Evolutionary conservation across 2,329 filamentous ascomycete genomes (phyloP), one percentile per base, ranked within the genome.

Genomic region (Phyllosticta citrichinensis): DNA sequence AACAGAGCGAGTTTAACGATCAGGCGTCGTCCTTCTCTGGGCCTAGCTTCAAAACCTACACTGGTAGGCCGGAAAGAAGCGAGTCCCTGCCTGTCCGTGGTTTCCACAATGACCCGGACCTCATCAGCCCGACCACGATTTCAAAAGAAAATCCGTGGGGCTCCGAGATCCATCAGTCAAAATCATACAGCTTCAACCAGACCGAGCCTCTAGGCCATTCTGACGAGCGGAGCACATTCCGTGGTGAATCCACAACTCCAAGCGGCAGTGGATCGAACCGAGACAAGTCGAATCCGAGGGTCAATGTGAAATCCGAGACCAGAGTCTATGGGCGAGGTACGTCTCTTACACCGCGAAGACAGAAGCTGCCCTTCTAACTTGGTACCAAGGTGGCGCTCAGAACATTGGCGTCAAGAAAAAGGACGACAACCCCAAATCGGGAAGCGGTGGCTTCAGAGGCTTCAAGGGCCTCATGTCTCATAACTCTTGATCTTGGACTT

Each of bases 311-410:
- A 77, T 59, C 78, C 77, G 78, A 82, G 65, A 72, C 80, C 19
- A 72, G 81, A 60, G 73, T 82, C 22, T 81, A 80, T 66, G 81
- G 81, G 56, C 74, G 81, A 75, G 81, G 81, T 83, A 66, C 74
- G 79, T 74, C 47, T 17, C 5, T 35, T 33, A 22, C 30, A 47
- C 62, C 35, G n/a, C 22, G n/a, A 35, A 52, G 12, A 56, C 58
- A 33, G 24, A 60, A 56, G 56, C 53, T 56, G 22, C 60, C 54
- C 55, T 47, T 40, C 57, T 47, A n/a, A 47, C 40, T 17, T 53
- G 12, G 56, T 33, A 33, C 62, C 64, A 65, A 79, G 77, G 76
- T 65, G 79, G 79, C 54, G 79, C 77, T 50, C 82, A 83, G 67
- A 80, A 83, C 66, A 76, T 79, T 63, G 78, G 77, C 30, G 82